Percentiles rank a stretch among this genome's conserved stretches.
phyloP scores from a whole-genome alignment of 257 asterid genomes.

The Petunia secreta region DNA sequence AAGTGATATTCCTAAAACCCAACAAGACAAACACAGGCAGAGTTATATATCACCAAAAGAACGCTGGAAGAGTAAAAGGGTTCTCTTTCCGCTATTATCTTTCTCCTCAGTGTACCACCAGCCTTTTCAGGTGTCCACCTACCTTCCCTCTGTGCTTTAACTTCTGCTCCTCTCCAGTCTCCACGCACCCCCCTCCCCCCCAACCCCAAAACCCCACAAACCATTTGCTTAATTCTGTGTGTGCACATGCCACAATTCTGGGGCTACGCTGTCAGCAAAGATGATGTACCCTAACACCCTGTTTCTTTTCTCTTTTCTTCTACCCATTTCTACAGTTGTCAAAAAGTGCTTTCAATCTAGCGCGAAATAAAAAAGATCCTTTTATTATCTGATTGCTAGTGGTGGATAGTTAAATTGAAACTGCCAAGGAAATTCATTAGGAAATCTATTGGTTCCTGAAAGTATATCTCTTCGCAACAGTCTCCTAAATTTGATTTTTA shows the following conservation, averaged over 20 bases:
- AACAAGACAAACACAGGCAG: not conserved
- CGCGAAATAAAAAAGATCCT: no score
- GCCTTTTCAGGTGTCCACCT: not conserved
- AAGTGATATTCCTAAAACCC: not conserved
- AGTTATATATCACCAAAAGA: not conserved
- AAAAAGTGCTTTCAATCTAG: not conserved
- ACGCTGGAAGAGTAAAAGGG: constrained; percentile 1
- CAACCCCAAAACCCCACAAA: no score
- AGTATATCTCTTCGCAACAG: not conserved
- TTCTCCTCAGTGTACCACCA: not conserved
- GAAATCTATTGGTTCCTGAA: not conserved
- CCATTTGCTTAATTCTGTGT: no score
- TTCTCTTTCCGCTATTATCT: not conserved
- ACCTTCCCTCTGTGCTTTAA: no score
- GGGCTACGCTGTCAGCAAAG: not conserved
- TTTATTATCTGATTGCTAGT: not conserved
- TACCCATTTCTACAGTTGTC: not conserved
- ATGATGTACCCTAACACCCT: not conserved
- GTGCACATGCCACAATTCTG: not conserved
- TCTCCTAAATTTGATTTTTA: not conserved
- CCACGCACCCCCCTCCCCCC: no score
- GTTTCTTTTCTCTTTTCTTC: not conserved
- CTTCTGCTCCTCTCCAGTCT: no score
- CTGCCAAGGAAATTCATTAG: not conserved
- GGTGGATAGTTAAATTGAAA: not conserved